Conservation (phyloP, 495 filamentous ascomycete species). For the Podospora tetraspora region DNA sequence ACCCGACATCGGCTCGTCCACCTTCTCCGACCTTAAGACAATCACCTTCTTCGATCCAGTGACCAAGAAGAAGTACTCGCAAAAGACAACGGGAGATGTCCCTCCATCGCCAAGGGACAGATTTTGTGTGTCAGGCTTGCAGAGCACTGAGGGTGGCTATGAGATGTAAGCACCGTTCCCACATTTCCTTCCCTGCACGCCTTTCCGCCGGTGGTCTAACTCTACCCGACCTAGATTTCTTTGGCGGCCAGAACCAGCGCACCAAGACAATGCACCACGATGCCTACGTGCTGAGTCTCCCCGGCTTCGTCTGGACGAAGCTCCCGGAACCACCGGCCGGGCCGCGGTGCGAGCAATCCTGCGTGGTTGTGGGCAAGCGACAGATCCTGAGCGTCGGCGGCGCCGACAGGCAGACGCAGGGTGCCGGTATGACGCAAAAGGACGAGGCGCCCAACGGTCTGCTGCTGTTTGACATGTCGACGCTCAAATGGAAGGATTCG, state of each 20-base stretch:
- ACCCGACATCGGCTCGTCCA: neutral
- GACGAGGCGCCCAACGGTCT: conserved; percentile 12
- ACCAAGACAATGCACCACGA: conserved; percentile 19
- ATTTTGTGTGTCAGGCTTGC: conserved; percentile 30
- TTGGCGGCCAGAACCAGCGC: conserved; percentile 24
- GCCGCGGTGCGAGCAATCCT: conserved; percentile 27
- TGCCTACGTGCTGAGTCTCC: conserved; percentile 40
- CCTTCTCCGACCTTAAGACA: conserved; percentile 17
- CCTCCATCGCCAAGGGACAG: conserved; percentile 19
- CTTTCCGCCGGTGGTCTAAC: neutral
- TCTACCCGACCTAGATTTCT: conserved; percentile 25
- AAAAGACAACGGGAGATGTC: conserved; percentile 27
- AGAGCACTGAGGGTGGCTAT: conserved; percentile 33
- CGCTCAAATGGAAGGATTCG: conserved; percentile 9
- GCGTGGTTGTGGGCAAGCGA: conserved; percentile 33
- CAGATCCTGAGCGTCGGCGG: conserved; percentile 34
- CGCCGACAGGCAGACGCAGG: neutral
- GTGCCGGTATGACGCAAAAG: neutral
- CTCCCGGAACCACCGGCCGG: conserved; percentile 20
- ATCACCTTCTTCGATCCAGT: conserved; percentile 37
- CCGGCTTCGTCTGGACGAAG: conserved; percentile 43
- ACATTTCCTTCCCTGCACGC: no score
- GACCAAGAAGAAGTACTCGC: conserved; percentile 32
- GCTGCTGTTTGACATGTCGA: conserved; percentile 16
- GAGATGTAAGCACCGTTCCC: conserved; percentile 19